These are phyloP conservation scores for Citrus unshiu DNA, from an alignment of 345 rosid species.

Conservation along the genomic window DNA sequence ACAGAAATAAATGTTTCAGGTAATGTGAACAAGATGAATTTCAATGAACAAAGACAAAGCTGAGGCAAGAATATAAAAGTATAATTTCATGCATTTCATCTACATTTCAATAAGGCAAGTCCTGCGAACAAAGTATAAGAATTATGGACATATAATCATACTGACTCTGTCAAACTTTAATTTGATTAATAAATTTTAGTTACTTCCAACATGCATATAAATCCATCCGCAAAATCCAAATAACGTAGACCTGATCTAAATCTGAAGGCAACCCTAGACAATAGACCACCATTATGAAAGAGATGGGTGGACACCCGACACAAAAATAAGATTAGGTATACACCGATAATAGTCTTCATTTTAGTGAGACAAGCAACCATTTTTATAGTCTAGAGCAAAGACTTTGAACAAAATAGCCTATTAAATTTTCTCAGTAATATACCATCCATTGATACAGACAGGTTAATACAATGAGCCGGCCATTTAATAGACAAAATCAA, in stretches of 20 bases:
- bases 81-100: background rate
- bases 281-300: background rate
- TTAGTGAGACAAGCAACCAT: background rate
- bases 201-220: background rate
- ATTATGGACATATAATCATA: background rate
- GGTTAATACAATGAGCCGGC: background rate
- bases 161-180: background rate
- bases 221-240: constrained; percentile 5
- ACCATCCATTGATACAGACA: background rate
- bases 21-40: background rate
- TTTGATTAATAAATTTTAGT: no score
- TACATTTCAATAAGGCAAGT: background rate
- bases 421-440: background rate
- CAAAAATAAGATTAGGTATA: background rate
- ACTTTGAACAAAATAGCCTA: background rate
- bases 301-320: background rate
- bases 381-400: background rate
- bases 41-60: background rate
- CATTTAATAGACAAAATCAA: background rate
- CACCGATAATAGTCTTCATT: background rate
- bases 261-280: background rate
- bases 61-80: background rate
- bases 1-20: background rate
- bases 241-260: background rate
- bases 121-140: background rate